Conservation (phyloP, 768 basidiomycete genomes). For the Leucosporidium scottii region DNA sequence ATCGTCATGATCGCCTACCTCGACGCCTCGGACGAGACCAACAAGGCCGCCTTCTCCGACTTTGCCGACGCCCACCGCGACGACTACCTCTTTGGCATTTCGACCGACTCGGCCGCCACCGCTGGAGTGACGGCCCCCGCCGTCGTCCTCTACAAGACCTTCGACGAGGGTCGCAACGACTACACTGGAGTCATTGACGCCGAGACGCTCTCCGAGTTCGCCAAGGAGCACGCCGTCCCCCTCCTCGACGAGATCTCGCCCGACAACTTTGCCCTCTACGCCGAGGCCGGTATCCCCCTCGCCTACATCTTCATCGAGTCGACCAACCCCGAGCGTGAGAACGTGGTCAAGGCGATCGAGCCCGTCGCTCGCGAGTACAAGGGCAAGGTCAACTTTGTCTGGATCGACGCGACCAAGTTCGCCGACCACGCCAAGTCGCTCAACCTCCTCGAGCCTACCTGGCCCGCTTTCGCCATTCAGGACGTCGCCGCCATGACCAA, state of each 20-base stretch:
- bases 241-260: conserved; percentile 84
- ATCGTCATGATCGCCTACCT: conserved; percentile 83
- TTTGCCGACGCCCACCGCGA: conserved; percentile 84
- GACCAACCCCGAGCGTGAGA: conserved; percentile 54
- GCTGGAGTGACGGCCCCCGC: conserved; percentile 73
- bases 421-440: conserved; percentile 91
- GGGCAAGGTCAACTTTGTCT: conserved; percentile 90
- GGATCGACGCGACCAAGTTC: conserved; percentile 93
- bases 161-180: conserved; percentile 66
- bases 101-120: conserved; percentile 59
- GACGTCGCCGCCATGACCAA: conserved; percentile 75
- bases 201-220: conserved; percentile 33
- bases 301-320: conserved; percentile 94
- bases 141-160: conserved; percentile 82
- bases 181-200: conserved; percentile 34
- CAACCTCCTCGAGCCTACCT: conserved; percentile 73
- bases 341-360: conserved; percentile 59
- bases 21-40: conserved; percentile 53
- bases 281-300: conserved; percentile 71
- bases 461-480: conserved; percentile 93
- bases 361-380: conserved; percentile 75
- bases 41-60: conserved; percentile 55
- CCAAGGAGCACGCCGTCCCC: conserved; percentile 69
- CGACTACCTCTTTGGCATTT: conserved; percentile 82
- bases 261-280: conserved; percentile 86